Conservation (phyloP, 805 yeast species). For the Saturnispora bothae region DNA sequence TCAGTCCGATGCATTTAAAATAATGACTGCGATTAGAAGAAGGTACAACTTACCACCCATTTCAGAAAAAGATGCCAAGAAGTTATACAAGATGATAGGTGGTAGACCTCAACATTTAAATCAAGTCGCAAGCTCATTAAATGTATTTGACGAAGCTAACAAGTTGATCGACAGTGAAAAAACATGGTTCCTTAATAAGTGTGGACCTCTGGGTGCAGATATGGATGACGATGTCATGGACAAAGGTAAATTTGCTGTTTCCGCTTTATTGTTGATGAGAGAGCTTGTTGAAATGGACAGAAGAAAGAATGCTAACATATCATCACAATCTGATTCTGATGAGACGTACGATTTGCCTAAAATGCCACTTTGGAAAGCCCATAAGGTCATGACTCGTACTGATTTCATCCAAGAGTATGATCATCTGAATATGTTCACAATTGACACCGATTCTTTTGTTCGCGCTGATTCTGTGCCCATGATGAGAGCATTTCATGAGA, state of each 20-base stretch:
- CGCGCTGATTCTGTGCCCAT: conserved; percentile 77
- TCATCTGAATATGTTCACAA: conserved; percentile 66
- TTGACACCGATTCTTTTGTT: conserved; percentile 62
- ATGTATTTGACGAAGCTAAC: conserved; percentile 53
- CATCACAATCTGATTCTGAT: too few relatives aligned
- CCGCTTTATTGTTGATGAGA: conserved; percentile 64
- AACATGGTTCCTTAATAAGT: conserved; percentile 78
- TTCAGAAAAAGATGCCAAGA: conserved; percentile 23
- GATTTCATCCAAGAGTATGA: conserved; percentile 72
- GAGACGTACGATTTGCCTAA: conserved; percentile 39
- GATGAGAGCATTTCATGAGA: conserved; percentile 84
- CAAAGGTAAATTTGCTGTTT: conserved; percentile 60
- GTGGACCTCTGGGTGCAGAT: conserved; percentile 62
- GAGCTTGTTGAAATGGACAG: conserved; percentile 64
- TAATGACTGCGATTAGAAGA: conserved; percentile 41
- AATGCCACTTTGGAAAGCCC: conserved; percentile 71
- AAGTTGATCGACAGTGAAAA: conserved; percentile 67
- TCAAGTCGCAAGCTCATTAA: conserved; percentile 51
- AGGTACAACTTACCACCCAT: conserved; percentile 32
- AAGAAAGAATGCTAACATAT: conserved; percentile 20
- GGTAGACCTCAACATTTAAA: conserved; percentile 79
- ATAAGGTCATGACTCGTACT: conserved; percentile 77
- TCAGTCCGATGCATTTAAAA: conserved; percentile 43
- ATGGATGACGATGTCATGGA: conserved; percentile 92
- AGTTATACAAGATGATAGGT: conserved; percentile 61